phyloP scores from a whole-genome alignment of 805 yeast species.

The Schizosaccharomyces cryophilus region DNA sequence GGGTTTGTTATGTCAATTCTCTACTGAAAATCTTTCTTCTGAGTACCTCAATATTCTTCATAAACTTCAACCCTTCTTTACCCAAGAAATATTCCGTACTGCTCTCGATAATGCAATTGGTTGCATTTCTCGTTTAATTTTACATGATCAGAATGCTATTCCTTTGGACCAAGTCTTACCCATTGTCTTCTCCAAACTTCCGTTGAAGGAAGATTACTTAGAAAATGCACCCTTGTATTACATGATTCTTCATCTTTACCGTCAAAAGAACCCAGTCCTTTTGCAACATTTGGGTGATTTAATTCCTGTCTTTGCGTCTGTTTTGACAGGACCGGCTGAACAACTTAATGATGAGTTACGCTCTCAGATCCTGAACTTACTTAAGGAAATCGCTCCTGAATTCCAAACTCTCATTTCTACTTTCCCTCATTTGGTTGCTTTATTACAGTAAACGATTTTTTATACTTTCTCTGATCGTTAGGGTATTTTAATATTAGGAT shows the following conservation, averaged over 20 bases:
- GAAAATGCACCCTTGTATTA: constrained; percentile 81
- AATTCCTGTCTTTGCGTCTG: constrained; percentile 40
- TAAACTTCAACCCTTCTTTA: constrained; percentile 44
- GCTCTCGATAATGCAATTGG: constrained; percentile 75
- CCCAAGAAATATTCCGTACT: constrained; percentile 31
- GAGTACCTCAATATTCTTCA: constrained; percentile 45
- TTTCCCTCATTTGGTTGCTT: background rate
- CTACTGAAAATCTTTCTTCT: constrained; percentile 32
- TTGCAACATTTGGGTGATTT: constrained; percentile 17
- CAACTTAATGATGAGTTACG: background rate
- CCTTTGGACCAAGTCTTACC: constrained; percentile 63
- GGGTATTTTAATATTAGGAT: background rate
- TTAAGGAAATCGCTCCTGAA: background rate
- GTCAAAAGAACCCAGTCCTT: constrained; percentile 30
- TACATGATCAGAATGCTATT: constrained; percentile 43
- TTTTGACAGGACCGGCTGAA: constrained; percentile 26
- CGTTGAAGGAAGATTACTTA: constrained; percentile 68
- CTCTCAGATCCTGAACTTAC: background rate
- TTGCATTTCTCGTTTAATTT: constrained; percentile 78
- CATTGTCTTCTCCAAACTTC: constrained; percentile 49
- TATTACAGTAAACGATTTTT: background rate
- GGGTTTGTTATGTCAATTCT: constrained; percentile 41
- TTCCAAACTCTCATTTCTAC: background rate
- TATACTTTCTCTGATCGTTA: background rate
- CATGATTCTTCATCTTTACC: constrained; percentile 45